phyloP scores from a whole-genome alignment of 768 basidiomycete species.

The Floccularia luteovirens region DNA sequence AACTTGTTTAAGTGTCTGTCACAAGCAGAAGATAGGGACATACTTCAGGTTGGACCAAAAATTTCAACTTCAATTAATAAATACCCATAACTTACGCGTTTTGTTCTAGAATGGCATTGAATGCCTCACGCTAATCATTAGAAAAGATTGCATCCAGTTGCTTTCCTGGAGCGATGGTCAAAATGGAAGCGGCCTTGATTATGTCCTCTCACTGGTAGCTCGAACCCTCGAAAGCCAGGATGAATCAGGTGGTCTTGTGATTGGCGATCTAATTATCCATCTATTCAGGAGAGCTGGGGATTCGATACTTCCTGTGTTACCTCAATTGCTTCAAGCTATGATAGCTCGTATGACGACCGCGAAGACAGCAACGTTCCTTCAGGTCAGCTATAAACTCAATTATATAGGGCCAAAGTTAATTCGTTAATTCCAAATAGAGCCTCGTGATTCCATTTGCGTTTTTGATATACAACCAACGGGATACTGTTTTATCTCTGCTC shows the following conservation, averaged over 20 bases:
- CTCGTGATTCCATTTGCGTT: constrained; percentile 92
- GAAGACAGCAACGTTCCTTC: constrained; percentile 86
- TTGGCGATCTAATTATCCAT: constrained; percentile 94
- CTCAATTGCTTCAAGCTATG: constrained; percentile 83
- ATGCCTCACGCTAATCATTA: constrained; percentile 75
- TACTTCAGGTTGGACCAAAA: constrained; percentile 48
- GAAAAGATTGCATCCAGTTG: constrained; percentile 82
- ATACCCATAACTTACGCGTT: neutral
- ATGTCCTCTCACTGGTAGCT: constrained; percentile 69
- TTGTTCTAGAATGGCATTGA: constrained; percentile 67
- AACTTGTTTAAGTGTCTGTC: constrained; percentile 64
- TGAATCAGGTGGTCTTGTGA: constrained; percentile 88
- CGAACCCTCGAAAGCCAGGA: constrained; percentile 71
- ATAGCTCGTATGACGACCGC: constrained; percentile 74
- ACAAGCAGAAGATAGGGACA: constrained; percentile 79
- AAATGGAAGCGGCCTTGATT: constrained; percentile 70
- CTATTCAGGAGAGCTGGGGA: constrained; percentile 79
- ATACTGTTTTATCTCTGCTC: constrained; percentile 70
- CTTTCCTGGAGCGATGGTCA: constrained; percentile 63
- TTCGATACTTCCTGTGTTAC: constrained; percentile 75
- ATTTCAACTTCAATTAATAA: constrained; percentile 1
- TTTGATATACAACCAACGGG: constrained; percentile 80
- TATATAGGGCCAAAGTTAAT: too few relatives aligned
- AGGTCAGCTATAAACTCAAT: constrained; percentile 37
- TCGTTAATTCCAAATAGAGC: constrained; percentile 38